Percentiles rank a stretch among this genome's conserved stretches.
Evolutionary conservation across 2,329 filamentous ascomycete species (phyloP).

Genomic region (Diaporthe aspalathi): DNA sequence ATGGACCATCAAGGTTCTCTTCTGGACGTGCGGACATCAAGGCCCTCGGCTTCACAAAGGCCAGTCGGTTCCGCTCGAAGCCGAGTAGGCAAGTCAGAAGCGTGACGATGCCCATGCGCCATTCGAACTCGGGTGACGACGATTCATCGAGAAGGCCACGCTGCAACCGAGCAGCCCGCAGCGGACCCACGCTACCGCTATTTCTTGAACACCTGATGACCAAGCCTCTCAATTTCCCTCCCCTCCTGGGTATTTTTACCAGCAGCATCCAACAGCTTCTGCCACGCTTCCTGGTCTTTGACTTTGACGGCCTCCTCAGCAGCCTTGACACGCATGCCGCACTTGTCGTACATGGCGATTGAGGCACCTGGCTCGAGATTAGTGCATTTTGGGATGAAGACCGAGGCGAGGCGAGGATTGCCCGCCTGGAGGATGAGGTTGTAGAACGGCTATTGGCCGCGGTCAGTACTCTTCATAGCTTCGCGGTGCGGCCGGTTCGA

Average conservation of each 20-base stretch:
- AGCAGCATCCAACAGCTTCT: constrained; percentile 78
- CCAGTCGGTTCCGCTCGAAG: neutral
- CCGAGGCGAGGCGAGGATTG: constrained; percentile 84
- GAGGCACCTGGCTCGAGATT: constrained; percentile 74
- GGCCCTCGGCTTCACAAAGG: constrained; percentile 3
- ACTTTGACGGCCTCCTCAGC: constrained; percentile 89
- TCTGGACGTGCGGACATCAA: neutral
- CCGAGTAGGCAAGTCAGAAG: neutral
- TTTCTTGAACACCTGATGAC: constrained; percentile 68
- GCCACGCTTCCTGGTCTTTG: constrained; percentile 82
- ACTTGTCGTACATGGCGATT: constrained; percentile 96
- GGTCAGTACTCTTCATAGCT: constrained; percentile 18
- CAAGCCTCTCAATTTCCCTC: constrained; percentile 84
- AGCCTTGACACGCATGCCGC: constrained; percentile 87
- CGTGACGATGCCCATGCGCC: neutral
- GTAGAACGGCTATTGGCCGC: constrained; percentile 78
- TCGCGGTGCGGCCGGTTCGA: constrained; percentile 38
- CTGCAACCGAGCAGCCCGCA: neutral
- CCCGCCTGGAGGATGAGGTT: constrained; percentile 89
- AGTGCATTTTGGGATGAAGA: constrained; percentile 90
- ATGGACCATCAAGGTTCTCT: constrained; percentile 15
- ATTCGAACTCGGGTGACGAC: neutral
- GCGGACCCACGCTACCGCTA: constrained; percentile 45
- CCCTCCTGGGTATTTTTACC: constrained; percentile 74
- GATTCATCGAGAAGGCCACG: neutral